Evolutionary conservation across 108 stramenopile genomes (phyloP), one percentile per base, ranked within the genome.

Genomic region (Discostella stelligeroides): DNA sequence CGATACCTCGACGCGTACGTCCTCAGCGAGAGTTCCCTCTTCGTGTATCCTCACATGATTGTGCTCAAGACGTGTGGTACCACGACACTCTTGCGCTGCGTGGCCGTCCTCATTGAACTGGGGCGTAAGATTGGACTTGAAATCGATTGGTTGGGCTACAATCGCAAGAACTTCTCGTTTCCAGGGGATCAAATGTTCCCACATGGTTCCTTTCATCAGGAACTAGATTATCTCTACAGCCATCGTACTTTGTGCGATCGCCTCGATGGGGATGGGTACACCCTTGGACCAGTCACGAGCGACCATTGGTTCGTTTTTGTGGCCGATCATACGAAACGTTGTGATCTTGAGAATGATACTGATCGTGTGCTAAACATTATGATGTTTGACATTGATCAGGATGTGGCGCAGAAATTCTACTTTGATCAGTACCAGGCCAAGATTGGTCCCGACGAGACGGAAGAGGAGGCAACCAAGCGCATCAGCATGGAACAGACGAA

Each of bases 281-380:
- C 98, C 12, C 91, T 99, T 15, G 99, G 99, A 42, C 98, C 98
- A 0, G 84, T 99, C 63, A 99, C 97, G 4, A 84, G 86, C 10
- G 99, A 99, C 80, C 99, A 99, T 72, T 99, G 98, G 98, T 98
- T 98, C 67, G 98, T 99, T 59, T 99, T 95, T 81, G 97, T 98
- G 11, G 98, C 99, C 17, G 98, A 99, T 86, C 90, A 97, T 50
- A 98, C 96, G 51, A 93, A 88, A 67, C 94, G 97, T 48, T 66
- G 66, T 37, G 69, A 82, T 7, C 48, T 70, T 46, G 89, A 92
- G 20, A 69, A 80, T 15, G 87, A 92, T 37, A 98, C 97, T 14
- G 99, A 99, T 58, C 88, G 98, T 57, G 97, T 95, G 10, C 76
- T 99, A 56, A 98, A 99, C 87, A 97, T 99, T 60, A 99, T 99